These are phyloP conservation scores for Neurospora sp. DNA, from an alignment of 495 filamentous ascomycete genomes.

Conservation along the genomic window DNA sequence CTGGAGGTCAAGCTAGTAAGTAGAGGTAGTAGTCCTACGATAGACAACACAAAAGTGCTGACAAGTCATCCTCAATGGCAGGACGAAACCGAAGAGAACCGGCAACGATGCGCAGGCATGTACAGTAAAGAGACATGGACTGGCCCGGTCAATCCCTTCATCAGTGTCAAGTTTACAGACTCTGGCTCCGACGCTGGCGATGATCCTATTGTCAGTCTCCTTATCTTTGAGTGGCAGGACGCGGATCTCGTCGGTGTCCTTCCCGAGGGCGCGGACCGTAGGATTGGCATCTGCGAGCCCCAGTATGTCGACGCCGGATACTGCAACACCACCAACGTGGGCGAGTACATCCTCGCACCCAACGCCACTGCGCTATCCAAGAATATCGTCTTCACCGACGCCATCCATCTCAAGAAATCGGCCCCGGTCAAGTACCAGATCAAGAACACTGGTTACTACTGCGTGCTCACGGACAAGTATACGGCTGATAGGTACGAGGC, in stretches of 20 bases:
- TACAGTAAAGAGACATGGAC: constrained; percentile 87
- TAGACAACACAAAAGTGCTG: neutral
- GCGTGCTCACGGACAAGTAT: constrained; percentile 67
- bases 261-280: constrained; percentile 30
- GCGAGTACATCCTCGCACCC: constrained; percentile 71
- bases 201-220: constrained; percentile 70
- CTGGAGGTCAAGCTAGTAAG: constrained; percentile 48
- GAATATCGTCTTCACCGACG: constrained; percentile 63
- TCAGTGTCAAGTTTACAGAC: constrained; percentile 70
- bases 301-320: constrained; percentile 51
- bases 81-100: constrained; percentile 65
- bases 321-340: constrained; percentile 65
- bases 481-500: constrained; percentile 58
- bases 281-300: constrained; percentile 67
- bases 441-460: constrained; percentile 90
- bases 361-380: constrained; percentile 60
- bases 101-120: constrained; percentile 94
- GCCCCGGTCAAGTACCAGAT: constrained; percentile 68
- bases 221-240: constrained; percentile 93
- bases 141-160: constrained; percentile 78
- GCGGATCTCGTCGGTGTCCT: constrained; percentile 62
- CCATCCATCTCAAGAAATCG: constrained; percentile 71
- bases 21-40: neutral
- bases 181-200: constrained; percentile 41
- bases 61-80: constrained; percentile 18